Conservation (phyloP, 2,329 filamentous ascomycete species). For the Pseudogymnoascus sp. region DNA sequence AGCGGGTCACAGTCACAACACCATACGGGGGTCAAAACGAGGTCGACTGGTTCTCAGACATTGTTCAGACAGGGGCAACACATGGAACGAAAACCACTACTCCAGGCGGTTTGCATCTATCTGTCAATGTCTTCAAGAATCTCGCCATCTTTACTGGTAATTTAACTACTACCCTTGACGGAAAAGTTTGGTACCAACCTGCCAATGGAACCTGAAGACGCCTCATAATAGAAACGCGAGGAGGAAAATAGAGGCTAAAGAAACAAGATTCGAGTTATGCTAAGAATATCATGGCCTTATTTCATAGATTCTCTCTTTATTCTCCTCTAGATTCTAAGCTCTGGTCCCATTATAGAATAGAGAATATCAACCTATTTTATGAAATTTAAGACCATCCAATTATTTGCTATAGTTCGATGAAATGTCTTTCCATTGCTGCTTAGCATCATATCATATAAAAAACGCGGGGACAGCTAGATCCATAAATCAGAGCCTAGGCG, state of each 20-base stretch:
- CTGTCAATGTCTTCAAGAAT: constrained; percentile 33
- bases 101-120: constrained; percentile 32
- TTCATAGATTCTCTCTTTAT: not conserved
- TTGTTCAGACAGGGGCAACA: constrained; percentile 28
- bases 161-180: constrained; percentile 30
- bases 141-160: constrained; percentile 35
- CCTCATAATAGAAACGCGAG: not conserved
- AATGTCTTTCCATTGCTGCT: too few species aligned
- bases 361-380: too few species aligned
- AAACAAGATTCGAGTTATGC: not conserved
- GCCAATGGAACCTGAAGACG: constrained; percentile 22
- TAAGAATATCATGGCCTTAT: not conserved
- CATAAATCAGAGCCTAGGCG: too few species aligned
- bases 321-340: too few species aligned
- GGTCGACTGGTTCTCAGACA: constrained; percentile 34
- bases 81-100: constrained; percentile 33
- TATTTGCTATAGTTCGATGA: too few species aligned
- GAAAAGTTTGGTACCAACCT: constrained; percentile 32
- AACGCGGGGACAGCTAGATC: too few species aligned
- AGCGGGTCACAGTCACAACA: constrained; percentile 27
- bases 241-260: not conserved
- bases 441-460: too few species aligned
- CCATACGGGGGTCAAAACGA: constrained; percentile 21
- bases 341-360: too few species aligned
- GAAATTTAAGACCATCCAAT: too few species aligned